Base-by-base conservation (phyloP, 805 yeast species). In the Candida maesae region DNA sequence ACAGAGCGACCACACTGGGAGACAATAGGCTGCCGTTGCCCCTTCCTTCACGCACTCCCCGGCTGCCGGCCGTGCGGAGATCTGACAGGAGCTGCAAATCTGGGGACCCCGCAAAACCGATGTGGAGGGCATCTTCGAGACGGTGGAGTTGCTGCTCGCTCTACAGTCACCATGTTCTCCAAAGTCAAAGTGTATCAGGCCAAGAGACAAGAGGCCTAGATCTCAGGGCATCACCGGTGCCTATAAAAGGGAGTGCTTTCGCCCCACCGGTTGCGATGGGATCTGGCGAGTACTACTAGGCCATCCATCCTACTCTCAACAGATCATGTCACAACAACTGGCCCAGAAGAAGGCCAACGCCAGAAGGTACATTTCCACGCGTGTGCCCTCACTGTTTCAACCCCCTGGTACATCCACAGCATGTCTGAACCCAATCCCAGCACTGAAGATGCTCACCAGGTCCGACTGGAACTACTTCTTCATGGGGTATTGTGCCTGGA, bases 401-500 rank as follows among this genome's bases (percentile, higher is more conserved):
- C 36, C 55, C 2, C 63, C 59, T 36, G 62, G 58, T 15, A 52
- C 60, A 5, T 37, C 53, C 1, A 15, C 50, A 39, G 32, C 43
- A 13, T 45, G 50, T 9, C 45, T 72, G 34, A 73, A 74, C 53
- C 80, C 80, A 2, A 52, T 73, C 23, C 67, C 68, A 11, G 67
- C 67, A 1, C 55, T 73, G 21, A 56, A 52, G 12, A 60, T 63
- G 36, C 56, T 73, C 46, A 58, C 60, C 7, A 45, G 56, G 7
- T 59, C 55, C 19, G 67, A 74, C 42, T 81, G 88, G 85, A 68
- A 71, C 44, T 74, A 73, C 44, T 79, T 81, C 53, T 52, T 68
- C 18, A 67, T 79, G 53, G 87, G 84, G 2, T 75, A 78, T 50
- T 57, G 64, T 25, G 84, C 79, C 25, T 83, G 90, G 89, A 70